Base-by-base conservation (phyloP, 164 flowering plant genomes). In the Cinnamomum micranthum region DNA sequence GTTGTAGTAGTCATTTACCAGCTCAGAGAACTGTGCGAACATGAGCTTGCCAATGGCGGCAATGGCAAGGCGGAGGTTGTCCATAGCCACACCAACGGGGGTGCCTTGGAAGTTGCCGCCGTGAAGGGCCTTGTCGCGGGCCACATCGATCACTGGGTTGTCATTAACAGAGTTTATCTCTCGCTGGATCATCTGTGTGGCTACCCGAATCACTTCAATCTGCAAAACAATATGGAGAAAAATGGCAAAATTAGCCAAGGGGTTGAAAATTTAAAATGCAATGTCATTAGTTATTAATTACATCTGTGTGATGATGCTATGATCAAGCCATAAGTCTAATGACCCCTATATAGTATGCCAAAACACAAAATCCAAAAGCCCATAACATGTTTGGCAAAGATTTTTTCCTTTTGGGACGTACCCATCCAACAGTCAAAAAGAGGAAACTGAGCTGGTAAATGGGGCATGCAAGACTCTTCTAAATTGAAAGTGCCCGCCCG, bases 61-160 rank as follows among this genome's bases (percentile, higher is more conserved):
- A 23, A 81, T n/a, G 10, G 83, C 72, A 5, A 81, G 65, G 2
- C 83, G 68, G 3, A 76, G 64, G 28, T 81, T 81, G 63, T 81
- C 83, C 83, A 81, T 81, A 24, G 83, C 69, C 0, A 81, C 83
- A 0, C 83, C 83, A 31, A 81, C 70, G 2, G 83, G 83, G 19
- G 83, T 81, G 2, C 83, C 83, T 50, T 81, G 83, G 77, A 81
- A 81, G 74, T 81, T 81, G n/a, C 83, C 83, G 6, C 83, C 83
- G 55, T 81, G 83, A n/a, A 81, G 69, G 0, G 83, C 83, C 73
- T 69, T 73, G 78, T 81, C 77, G 2, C 83, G 71, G 25, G 80
- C 69, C 22, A 81, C 83, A 47, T 81, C 83, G 66, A 81, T 81
- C 50, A 81, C 64, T 2, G 83, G 83, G 72, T 81, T 81, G 20